phyloP scores from a whole-genome alignment of 2,329 filamentous ascomycete genomes.

The Proliferodiscus dingleyae region DNA sequence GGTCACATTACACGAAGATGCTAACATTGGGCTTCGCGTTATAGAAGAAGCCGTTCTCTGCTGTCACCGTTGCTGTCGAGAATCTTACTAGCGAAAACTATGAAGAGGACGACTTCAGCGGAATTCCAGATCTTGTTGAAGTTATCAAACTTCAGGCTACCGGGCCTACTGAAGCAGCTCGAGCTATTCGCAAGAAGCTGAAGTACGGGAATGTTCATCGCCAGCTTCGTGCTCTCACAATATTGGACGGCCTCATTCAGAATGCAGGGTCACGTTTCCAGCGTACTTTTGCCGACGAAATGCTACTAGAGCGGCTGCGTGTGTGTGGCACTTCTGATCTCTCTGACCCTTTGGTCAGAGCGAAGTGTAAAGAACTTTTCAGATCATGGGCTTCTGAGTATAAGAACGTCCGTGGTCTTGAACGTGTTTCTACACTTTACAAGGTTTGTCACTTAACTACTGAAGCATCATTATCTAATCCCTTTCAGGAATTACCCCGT shows the following conservation, averaged over 20 bases:
- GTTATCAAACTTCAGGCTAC: constrained; percentile 84
- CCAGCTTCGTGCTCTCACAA: constrained; percentile 80
- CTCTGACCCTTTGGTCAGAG: constrained; percentile 78
- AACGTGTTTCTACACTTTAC: constrained; percentile 75
- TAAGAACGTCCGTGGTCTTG: constrained; percentile 73
- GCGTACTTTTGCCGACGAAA: constrained; percentile 82
- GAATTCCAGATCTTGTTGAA: constrained; percentile 90
- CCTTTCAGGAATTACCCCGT: constrained; percentile 52
- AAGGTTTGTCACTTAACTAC: constrained; percentile 37
- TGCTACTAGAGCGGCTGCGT: constrained; percentile 82
- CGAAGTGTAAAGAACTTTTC: constrained; percentile 84
- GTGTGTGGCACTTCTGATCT: constrained; percentile 81
- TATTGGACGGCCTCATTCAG: constrained; percentile 89
- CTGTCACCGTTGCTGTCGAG: constrained; percentile 89
- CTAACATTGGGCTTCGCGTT: constrained; percentile 6
- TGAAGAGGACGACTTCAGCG: constrained; percentile 85
- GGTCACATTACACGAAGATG: constrained; percentile 4
- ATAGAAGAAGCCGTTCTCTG: constrained; percentile 83
- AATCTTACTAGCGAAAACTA: constrained; percentile 83
- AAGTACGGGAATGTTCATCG: constrained; percentile 96
- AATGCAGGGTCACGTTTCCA: constrained; percentile 89
- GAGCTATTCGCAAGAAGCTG: constrained; percentile 94
- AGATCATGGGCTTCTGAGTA: constrained; percentile 81
- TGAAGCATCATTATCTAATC: constrained; percentile 9
- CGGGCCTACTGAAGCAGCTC: constrained; percentile 82